Evolutionary conservation across 2,329 filamentous ascomycete species (phyloP).

Genomic region (Neonectria magnoliae): DNA sequence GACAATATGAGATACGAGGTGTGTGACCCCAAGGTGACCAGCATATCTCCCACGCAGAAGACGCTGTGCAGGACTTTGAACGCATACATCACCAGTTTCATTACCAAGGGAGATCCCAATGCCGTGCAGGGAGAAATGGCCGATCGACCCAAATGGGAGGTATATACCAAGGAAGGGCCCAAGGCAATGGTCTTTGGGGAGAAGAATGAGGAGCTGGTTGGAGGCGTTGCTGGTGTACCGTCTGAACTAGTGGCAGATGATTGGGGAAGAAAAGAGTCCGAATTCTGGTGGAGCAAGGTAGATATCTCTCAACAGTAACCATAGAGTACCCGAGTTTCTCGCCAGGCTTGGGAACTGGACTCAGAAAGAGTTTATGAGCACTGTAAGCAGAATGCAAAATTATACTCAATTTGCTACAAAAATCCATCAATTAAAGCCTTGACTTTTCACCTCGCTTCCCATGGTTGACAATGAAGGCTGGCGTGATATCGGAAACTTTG

Average conservation of each 20-base stretch:
- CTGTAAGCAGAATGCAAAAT: not conserved
- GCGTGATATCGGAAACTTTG: slow-evolving; percentile 13
- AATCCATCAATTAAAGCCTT: not conserved
- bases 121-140: slow-evolving; percentile 32
- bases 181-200: slow-evolving; percentile 56
- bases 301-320: slow-evolving; percentile 48
- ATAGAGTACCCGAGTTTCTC: not conserved
- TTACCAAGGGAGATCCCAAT: slow-evolving; percentile 58
- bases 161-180: slow-evolving; percentile 41
- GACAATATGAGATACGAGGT: slow-evolving; percentile 61
- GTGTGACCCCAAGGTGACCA: slow-evolving; percentile 48
- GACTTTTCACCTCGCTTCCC: not conserved
- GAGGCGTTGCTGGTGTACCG: slow-evolving; percentile 49
- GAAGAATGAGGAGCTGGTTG: slow-evolving; percentile 59
- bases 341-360: not conserved
- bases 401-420: not conserved
- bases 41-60: slow-evolving; percentile 51
- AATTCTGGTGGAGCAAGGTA: slow-evolving; percentile 59
- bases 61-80: slow-evolving; percentile 55
- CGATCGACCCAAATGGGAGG: slow-evolving; percentile 48
- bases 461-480: not conserved
- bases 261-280: slow-evolving; percentile 54
- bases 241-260: slow-evolving; percentile 52
- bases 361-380: not conserved
- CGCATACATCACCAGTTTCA: slow-evolving; percentile 60